Evolutionary conservation across 441 rosid species (phyloP).

Genomic region (Bruguiera hainesii): DNA sequence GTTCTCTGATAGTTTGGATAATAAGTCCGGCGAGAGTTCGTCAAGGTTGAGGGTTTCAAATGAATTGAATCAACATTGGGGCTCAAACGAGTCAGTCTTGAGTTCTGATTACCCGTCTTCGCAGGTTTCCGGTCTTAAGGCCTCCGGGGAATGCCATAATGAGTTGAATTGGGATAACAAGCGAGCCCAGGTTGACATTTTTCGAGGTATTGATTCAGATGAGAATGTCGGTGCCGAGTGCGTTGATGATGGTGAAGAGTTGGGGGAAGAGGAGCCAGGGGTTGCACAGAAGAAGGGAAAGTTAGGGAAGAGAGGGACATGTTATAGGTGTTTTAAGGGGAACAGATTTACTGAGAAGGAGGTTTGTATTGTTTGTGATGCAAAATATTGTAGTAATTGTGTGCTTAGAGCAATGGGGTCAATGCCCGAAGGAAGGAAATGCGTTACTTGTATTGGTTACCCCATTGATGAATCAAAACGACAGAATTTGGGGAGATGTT

Average conservation of each 20-base stretch:
- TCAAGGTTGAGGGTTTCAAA: conserved; percentile 45
- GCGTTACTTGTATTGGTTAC: conserved; percentile 46
- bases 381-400: conserved; percentile 46
- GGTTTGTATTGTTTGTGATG: conserved; percentile 48
- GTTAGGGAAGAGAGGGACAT: conserved; percentile 26
- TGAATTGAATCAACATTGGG: conserved; percentile 64
- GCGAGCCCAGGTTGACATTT: conserved; percentile 59
- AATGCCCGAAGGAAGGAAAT: conserved; percentile 68
- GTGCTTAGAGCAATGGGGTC: conserved; percentile 62
- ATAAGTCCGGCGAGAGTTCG: conserved; percentile 46
- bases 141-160: conserved; percentile 41
- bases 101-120: conserved; percentile 88
- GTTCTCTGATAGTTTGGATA: conserved; percentile 56
- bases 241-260: conserved; percentile 16
- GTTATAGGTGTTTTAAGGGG: conserved; percentile 45
- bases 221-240: conserved; percentile 36
- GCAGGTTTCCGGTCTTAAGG: conserved; percentile 53
- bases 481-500: conserved; percentile 39
- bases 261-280: conserved; percentile 40
- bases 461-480: conserved; percentile 47
- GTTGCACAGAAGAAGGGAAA: conserved; percentile 30
- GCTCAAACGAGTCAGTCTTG: conserved; percentile 67
- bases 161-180: conserved; percentile 47
- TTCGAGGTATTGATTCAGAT: conserved; percentile 62
- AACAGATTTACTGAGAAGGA: conserved; percentile 43